Evolutionary conservation across 495 filamentous ascomycete species (phyloP), one percentile per base, ranked within the genome.

Genomic region (Neurospora sp.): DNA sequence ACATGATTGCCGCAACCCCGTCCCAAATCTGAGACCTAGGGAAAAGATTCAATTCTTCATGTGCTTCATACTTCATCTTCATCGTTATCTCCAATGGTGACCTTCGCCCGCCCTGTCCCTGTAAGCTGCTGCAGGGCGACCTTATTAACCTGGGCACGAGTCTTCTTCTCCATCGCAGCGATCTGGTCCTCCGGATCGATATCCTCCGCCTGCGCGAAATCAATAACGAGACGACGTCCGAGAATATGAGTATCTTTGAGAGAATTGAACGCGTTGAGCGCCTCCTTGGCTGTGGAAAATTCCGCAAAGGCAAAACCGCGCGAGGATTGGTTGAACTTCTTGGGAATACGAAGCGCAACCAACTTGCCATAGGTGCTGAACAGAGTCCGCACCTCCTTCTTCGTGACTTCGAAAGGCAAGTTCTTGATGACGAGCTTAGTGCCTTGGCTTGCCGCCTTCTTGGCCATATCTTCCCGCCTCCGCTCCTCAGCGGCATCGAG

Each of bases 341-440:
- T 94, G 3, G 96, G 96, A 70, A 99, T 87, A 45, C 96, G 92
- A 39, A 98, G 92, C 69, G 94, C 93, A 61, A 94, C 91, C 71
- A 99, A 87, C 76, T 96, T 91, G 22, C 96, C 96, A 79, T 97
- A 99, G 20, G 92, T 86, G 65, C 92, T 89, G 80, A 99, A 93
- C 10, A 99, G 85, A 18, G 90, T 85, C 47, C 92, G 88, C 39
- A 99, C 85, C 76, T 99, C 96, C 79, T 96, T 94, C 86, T 97
- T 97, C 53, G 89, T 91, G 10, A 92, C 91, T 82, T 98, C 92
- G 84, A 99, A 99, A 9, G 96, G 96, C 78, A 99, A 82, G 84
- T 99, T 99, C 86, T 98, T 98, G 85, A 99, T 93, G 81, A 98
- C 91, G 77, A 99, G 90, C 85, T 98, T 98, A 40, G 94, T 97